These are phyloP conservation scores for Acmispon strigosus DNA, from an alignment of 306 rosid genomes.

Conservation along the genomic window DNA sequence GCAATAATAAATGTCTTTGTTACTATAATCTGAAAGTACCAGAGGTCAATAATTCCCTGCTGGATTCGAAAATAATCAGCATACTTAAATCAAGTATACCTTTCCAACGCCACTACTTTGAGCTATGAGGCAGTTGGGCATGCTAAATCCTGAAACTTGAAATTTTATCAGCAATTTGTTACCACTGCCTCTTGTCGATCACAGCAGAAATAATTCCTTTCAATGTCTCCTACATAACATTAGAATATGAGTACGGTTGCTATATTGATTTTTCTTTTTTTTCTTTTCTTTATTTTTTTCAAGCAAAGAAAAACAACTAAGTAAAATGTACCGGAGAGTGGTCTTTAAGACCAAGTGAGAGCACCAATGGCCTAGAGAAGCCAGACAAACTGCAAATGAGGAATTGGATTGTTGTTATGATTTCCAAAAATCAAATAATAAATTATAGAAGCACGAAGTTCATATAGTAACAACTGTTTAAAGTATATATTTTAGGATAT, in stretches of 20 bases:
- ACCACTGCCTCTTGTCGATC: slow-evolving; percentile 58
- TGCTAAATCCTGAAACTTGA: neutral
- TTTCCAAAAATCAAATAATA: neutral
- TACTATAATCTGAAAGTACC: neutral
- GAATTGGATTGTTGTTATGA: neutral
- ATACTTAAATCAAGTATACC: neutral
- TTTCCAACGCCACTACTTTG: neutral
- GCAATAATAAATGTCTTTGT: neutral
- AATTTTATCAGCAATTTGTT: neutral
- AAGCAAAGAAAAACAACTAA: neutral
- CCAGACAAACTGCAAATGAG: slow-evolving; percentile 54
- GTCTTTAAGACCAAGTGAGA: slow-evolving; percentile 93
- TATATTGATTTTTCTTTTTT: neutral
- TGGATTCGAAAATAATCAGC: neutral
- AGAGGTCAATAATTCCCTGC: neutral
- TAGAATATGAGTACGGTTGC: neutral
- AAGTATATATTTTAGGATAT: neutral
- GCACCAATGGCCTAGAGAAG: slow-evolving; percentile 57
- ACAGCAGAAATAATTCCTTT: slow-evolving; percentile 70
- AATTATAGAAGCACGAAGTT: neutral
- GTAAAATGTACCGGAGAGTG: slow-evolving; percentile 53
- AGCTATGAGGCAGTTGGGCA: neutral
- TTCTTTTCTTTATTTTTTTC: neutral
- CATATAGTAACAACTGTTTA: neutral
- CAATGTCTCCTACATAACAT: slow-evolving; percentile 68